Base-by-base conservation (phyloP, 2,329 filamentous ascomycete species). In the Drechslerella stenobrocha region DNA sequence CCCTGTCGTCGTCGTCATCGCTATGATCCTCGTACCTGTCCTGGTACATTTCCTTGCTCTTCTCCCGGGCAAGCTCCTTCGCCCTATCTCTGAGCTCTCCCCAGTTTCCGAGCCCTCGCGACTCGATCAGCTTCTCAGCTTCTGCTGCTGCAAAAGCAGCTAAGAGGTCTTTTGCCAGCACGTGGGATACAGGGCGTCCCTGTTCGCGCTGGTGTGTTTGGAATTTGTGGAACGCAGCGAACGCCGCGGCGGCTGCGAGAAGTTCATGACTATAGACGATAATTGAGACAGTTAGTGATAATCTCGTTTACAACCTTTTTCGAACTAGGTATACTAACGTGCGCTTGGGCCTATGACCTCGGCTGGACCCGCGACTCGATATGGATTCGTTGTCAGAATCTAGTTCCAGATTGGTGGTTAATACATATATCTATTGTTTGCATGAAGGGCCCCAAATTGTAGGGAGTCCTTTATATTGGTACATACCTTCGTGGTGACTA, bases 221-320 rank as follows among this genome's bases (percentile, higher is more conserved):
- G 73, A 85, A 91, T 20, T 86, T 79, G 81, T 90, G 90, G 82
- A 92, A 67, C 87, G 73, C 85, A 88, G 71, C 84, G 84, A 76
- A 92, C 91, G 70, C 86, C 83, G 88, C 88, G 65, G 84, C 89
- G 70, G 87, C 87, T 71, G 85, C 88, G 58, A 92, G 75, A 47
- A 89, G 75, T 79, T 93, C 88, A 78, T 93, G 88, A 72, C 82
- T 82, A 74, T 88, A 78, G 45, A 18, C 24, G 15, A 50, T 18
- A n/a, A 20, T 23, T 46, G 18, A 44, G 23, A 9, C 9, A 22
- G 22, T 56, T 46, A 46, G 32, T 42, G 46, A 9, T 6, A 20
- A 20, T 22, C 2, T 6, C 9, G 7, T 44, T 42, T 30, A 30
- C 26, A 8, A 9, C n/a, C 13, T 24, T 20, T n/a, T n/a, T 28